These are phyloP conservation scores for Cytospora schulzeri DNA, from an alignment of 2,329 filamentous ascomycete species.

Conservation along the genomic window DNA sequence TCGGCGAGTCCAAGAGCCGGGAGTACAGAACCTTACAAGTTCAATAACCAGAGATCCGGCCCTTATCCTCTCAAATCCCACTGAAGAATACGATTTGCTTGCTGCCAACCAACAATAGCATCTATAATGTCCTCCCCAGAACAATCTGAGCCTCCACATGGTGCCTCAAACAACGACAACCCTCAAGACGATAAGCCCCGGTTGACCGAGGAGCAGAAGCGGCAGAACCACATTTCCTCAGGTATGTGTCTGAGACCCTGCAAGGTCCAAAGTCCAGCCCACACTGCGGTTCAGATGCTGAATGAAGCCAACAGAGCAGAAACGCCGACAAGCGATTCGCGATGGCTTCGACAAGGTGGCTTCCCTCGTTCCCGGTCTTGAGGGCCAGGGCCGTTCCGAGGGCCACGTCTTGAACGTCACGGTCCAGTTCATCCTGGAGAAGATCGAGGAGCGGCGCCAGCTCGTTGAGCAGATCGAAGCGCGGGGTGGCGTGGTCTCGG, in stretches of 20 bases:
- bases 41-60: neutral
- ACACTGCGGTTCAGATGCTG: neutral
- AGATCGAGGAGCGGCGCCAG: conserved; percentile 59
- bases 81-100: neutral
- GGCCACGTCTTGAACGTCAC: conserved; percentile 77
- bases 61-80: neutral
- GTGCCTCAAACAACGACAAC: conserved; percentile 6
- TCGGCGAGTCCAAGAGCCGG: neutral
- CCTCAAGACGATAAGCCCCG: conserved; percentile 36
- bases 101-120: neutral
- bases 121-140: conserved; percentile 16
- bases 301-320: conserved; percentile 37
- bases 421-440: conserved; percentile 64
- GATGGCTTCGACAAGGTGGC: conserved; percentile 82
- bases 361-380: conserved; percentile 76
- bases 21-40: neutral
- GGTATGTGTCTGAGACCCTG: conserved; percentile 30
- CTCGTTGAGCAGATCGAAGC: conserved; percentile 62
- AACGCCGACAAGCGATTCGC: conserved; percentile 63
- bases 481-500: conserved; percentile 58
- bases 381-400: conserved; percentile 83
- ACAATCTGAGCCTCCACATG: conserved; percentile 12
- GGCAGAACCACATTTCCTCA: conserved; percentile 41
- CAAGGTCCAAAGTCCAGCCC: neutral
- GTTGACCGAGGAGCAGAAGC: conserved; percentile 44